These are phyloP conservation scores for Stentor coeruleus DNA, from an alignment of 73 alveolate genomes.

Conservation along the genomic window DNA sequence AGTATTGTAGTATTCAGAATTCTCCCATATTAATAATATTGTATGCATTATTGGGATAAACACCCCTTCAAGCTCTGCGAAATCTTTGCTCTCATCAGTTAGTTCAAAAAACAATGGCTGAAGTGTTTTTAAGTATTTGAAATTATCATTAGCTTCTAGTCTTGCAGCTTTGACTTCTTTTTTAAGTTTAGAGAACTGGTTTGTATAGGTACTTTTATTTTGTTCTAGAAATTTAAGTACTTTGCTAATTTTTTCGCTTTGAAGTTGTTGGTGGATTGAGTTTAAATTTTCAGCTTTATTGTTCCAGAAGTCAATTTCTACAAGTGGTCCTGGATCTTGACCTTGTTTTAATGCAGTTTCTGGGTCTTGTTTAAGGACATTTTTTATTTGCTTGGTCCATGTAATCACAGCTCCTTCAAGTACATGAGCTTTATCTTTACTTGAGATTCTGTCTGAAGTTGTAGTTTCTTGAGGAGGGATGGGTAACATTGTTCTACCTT, in stretches of 20 bases:
- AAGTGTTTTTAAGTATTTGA: slow-evolving; percentile 82
- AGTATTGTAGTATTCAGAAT: slow-evolving; percentile 91
- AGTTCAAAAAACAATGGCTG: slow-evolving; percentile 84
- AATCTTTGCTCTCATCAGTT: slow-evolving; percentile 90
- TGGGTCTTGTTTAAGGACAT: slow-evolving; percentile 98
- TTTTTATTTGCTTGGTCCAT: slow-evolving; percentile 99
- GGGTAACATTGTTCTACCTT: slow-evolving; percentile 97
- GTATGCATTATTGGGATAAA: slow-evolving; percentile 98
- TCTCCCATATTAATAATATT: slow-evolving; percentile 96
- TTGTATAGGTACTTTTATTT: slow-evolving; percentile 98
- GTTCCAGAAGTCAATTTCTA: slow-evolving; percentile 99
- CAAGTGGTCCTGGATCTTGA: slow-evolving; percentile 98
- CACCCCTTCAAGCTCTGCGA: slow-evolving; percentile 90
- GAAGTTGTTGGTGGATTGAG: slow-evolving; percentile 94
- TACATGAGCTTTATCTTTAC: slow-evolving; percentile 99
- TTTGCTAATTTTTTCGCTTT: slow-evolving; percentile 79
- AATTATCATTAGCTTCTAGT: slow-evolving; percentile 97
- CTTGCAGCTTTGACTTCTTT: slow-evolving; percentile 98
- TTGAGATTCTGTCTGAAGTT: slow-evolving; percentile 87
- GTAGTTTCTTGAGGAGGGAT: slow-evolving; percentile 77
- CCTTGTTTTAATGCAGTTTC: slow-evolving; percentile 82
- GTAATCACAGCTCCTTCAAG: slow-evolving; percentile 99
- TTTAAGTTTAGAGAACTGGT: slow-evolving; percentile 96
- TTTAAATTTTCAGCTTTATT: slow-evolving; percentile 90
- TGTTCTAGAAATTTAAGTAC: slow-evolving; percentile 98